Evolutionary conservation across 306 rosid genomes (phyloP).

Genomic region (Potentilla sterilis): DNA sequence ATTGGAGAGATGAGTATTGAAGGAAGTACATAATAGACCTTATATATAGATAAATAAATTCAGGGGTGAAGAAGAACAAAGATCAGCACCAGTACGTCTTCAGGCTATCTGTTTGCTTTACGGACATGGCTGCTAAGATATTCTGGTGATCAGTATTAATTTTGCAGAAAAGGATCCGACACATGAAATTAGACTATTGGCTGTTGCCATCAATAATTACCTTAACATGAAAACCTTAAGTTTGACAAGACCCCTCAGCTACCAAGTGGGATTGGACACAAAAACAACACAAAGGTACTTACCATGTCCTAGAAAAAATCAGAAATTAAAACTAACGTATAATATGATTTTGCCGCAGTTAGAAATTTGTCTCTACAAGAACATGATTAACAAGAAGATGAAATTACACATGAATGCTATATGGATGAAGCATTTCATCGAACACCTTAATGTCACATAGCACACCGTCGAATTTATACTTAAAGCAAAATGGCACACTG

Average conservation of each 20-base stretch:
- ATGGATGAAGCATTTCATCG: no score
- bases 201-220: background rate
- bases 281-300: background rate
- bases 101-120: constrained; percentile 18
- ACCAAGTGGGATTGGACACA: background rate
- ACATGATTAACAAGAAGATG: background rate
- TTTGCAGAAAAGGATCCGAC: no score
- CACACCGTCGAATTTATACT: no score
- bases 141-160: background rate
- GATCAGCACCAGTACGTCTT: constrained; percentile 14
- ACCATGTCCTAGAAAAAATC: background rate
- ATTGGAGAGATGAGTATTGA: constrained; percentile 13
- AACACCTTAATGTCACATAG: no score
- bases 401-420: no score
- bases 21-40: background rate
- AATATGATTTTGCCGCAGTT: background rate
- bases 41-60: background rate
- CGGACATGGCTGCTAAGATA: background rate
- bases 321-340: no score
- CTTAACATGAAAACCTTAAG: background rate
- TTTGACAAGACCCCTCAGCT: background rate
- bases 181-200: background rate
- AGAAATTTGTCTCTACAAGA: background rate
- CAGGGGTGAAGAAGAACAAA: constrained; percentile 9
- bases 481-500: background rate